Evolutionary conservation across 352 stramenopile genomes (phyloP), one percentile per base, ranked within the genome.

Genomic region (Plasmopara viticola): DNA sequence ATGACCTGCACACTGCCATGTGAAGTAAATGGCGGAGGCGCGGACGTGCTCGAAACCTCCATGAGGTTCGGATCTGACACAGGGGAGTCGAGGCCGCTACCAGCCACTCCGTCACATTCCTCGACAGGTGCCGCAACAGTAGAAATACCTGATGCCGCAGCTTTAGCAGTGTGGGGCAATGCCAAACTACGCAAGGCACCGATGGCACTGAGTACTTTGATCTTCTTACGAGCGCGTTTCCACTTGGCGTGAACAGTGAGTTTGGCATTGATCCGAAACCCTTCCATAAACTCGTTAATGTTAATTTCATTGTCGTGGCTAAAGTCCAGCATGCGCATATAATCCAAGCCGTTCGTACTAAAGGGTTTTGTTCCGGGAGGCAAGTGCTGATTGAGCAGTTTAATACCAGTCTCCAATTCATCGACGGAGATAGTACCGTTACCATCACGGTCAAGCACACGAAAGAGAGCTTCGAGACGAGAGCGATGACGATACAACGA

Each of bases 221-320:
- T 86, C 67, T 93, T 93, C 66, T 89, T 90, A n/a, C 74, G 67
- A 25, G 83, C 80, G 52, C 83, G 80, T 63, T 86, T 88, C 83
- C 83, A 93, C 64, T 93, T 93, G 48, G 83, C 83, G 45, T 89
- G 78, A 14, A 88, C 78, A 25, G 83, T 94, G 41, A 94, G 69
- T 59, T 86, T 90, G 33, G 83, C 83, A 44, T 90, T 89, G 49
- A 94, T 86, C 31, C 83, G 78, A 63, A 94, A 94, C 48, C 83
- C 81, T 48, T 94, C 83, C 74, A 94, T 88, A 54, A 94, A 94
- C 72, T 94, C 83, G 58, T 94, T 94, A 51, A 94, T 94, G 68
- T 94, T 91, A 64, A 94, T 84, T 53, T 90, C 74, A 45, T 90
- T 89, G 56, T 94, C 80, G 56, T 87, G 72, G 29, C 68, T 86